Evolutionary conservation across 208 protist genomes (phyloP), one percentile per base, ranked within the genome.

Genomic region (Plasmodiophora brassicae): DNA sequence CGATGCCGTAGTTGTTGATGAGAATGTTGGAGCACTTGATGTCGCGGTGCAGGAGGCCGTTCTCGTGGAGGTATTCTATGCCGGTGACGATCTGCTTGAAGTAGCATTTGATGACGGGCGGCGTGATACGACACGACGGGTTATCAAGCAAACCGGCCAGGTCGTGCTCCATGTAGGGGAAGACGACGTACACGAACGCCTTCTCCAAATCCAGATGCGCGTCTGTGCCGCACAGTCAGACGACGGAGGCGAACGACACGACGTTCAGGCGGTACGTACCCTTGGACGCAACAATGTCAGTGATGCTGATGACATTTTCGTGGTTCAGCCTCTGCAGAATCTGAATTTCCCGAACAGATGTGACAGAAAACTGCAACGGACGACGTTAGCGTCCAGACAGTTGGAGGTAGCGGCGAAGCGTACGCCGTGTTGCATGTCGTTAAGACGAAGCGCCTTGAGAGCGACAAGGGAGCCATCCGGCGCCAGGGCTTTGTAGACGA

Each of bases 1-100:
- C 65, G n/a, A 78, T 78, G 32, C 65, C 65, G 32, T 78, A n/a
- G n/a, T 78, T 78, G n/a, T 78, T 78, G 65, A 78, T 78, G 10
- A 78, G n/a, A 38, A 78, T 78, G 41, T 78, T 78, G 20, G 65
- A 78, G n/a, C 65, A 78, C 41, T 78, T 78, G 14, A 78, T 32
- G n/a, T 78, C 65, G 5, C 65, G 65, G 41, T 78, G 65, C n/a
- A 78, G n/a, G n/a, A 38, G 20, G 14, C n/a, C 14, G n/a, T 32
- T 78, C 5, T 32, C n/a, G n/a, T 78, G 65, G 10, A 78, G 65
- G 41, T 78, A 78, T 38, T n/a, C 65, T 5, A 78, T 38, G 32
- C 32, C 65, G 14, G n/a, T 78, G 10, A 78, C 65, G 65, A 78
- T 78, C 65, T 78, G 65, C 65, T 78, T 78, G 65, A 78, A 78